Percentiles rank a stretch among this genome's conserved stretches.
Evolutionary conservation across 495 filamentous ascomycete species (phyloP).

Genomic region (Xylaria scruposa): DNA sequence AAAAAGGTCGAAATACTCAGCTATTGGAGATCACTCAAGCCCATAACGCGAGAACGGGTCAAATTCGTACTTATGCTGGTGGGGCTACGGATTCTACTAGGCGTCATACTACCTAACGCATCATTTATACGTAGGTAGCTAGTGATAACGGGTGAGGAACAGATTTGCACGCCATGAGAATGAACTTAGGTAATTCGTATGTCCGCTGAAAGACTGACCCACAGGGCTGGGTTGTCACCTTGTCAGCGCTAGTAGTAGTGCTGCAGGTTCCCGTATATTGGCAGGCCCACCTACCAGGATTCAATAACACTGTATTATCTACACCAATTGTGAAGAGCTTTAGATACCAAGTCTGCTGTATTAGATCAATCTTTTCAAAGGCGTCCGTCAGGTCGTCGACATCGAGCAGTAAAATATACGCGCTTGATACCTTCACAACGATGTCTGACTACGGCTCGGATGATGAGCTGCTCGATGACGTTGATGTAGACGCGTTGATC

Average conservation of each 20-base stretch:
- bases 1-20: not conserved
- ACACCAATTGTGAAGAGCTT: not conserved
- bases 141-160: not conserved
- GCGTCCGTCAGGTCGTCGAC: not conserved
- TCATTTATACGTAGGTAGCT: too few relatives aligned
- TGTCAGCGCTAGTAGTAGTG: not conserved
- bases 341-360: not conserved
- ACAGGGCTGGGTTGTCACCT: not conserved
- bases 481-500: constrained; percentile 30
- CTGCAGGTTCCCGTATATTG: not conserved
- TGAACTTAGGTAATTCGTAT: too few relatives aligned
- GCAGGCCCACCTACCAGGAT: not conserved
- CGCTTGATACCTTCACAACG: not conserved
- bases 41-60: too few relatives aligned
- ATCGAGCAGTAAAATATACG: not conserved
- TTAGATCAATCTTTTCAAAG: not conserved
- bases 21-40: not conserved
- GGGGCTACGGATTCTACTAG: too few relatives aligned
- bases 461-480: constrained; percentile 38
- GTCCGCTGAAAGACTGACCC: not conserved
- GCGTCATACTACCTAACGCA: too few relatives aligned
- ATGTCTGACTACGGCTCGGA: constrained; percentile 34
- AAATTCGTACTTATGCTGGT: too few relatives aligned
- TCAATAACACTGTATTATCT: not conserved
- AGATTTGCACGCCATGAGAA: not conserved